Percentiles rank a stretch among this genome's conserved stretches.
phyloP scores from a whole-genome alignment of 2,329 filamentous ascomycete genomes.

The Cordyceps tenuipes region DNA sequence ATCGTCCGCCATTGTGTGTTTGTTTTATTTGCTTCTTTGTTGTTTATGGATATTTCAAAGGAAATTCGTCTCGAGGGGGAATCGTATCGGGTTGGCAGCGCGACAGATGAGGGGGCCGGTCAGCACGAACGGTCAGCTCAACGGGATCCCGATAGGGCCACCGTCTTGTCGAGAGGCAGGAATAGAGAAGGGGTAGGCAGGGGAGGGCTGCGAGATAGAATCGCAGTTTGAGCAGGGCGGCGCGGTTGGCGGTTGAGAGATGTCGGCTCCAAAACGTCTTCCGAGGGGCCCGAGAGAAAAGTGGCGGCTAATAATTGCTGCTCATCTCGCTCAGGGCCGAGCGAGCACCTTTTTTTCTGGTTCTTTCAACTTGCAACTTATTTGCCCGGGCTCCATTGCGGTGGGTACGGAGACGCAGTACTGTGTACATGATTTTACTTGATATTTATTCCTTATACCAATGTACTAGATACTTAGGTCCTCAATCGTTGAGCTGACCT shows the following conservation, averaged over 20 bases:
- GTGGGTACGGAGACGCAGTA: not conserved
- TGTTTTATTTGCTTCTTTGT: not conserved
- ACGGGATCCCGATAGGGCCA: not conserved
- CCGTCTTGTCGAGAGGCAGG: not conserved
- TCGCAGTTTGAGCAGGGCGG: not conserved
- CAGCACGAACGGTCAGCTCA: not conserved
- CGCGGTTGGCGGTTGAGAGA: not conserved
- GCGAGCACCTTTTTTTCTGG: too few species aligned
- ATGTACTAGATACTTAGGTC: not conserved
- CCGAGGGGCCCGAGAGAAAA: not conserved
- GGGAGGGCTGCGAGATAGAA: not conserved
- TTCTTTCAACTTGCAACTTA: not conserved
- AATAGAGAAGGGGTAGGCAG: not conserved
- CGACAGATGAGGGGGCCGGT: not conserved
- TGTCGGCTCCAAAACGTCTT: not conserved
- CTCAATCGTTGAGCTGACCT: too few species aligned
- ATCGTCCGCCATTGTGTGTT: conserved; percentile 22
- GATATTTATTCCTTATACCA: not conserved
- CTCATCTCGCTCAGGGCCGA: not conserved
- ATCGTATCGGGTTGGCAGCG: not conserved
- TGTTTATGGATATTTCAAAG: not conserved
- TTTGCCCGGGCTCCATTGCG: not conserved
- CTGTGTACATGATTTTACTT: not conserved
- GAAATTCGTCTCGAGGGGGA: not conserved
- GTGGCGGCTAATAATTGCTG: not conserved